Percentiles rank a stretch among this genome's conserved stretches.
Evolutionary conservation across 345 rosid genomes (phyloP).

Genomic region (Schrenkiella parvula): DNA sequence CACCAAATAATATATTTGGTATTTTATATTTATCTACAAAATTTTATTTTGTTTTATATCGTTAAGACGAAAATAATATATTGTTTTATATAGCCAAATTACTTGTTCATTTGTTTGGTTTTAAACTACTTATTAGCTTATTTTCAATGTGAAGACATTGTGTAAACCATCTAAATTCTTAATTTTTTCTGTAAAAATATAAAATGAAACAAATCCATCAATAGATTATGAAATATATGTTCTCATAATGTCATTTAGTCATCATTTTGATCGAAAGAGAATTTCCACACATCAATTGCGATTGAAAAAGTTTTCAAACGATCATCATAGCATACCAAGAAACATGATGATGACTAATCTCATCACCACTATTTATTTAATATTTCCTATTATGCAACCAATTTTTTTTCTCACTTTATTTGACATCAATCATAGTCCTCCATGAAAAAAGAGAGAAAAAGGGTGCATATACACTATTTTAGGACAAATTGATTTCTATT

Average conservation of each 20-base stretch:
- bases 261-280: constrained; percentile 33
- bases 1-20: too few relatives aligned
- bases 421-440: constrained; percentile 20
- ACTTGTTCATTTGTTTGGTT: neutral
- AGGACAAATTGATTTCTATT: neutral
- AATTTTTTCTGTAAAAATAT: neutral
- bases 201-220: constrained; percentile 9
- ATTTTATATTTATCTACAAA: too few relatives aligned
- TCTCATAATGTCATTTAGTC: constrained; percentile 2
- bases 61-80: too few relatives aligned
- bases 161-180: neutral
- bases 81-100: too few relatives aligned
- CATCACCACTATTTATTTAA: constrained; percentile 26
- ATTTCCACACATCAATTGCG: constrained; percentile 28
- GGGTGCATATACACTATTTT: neutral
- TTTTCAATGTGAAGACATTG: neutral
- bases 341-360: constrained; percentile 33
- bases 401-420: constrained; percentile 7
- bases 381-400: constrained; percentile 7
- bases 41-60: too few relatives aligned
- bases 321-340: constrained; percentile 30
- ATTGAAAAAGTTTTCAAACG: constrained; percentile 29
- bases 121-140: neutral
- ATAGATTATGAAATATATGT: constrained; percentile 7
- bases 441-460: neutral